A percentile compares a stretch with the other conserved stretches of the same genome.
These are phyloP conservation scores for Bolboschoenoplectus hybrid DNA, from an alignment of 202 grass and related monocot genomes.

Conservation along the genomic window DNA sequence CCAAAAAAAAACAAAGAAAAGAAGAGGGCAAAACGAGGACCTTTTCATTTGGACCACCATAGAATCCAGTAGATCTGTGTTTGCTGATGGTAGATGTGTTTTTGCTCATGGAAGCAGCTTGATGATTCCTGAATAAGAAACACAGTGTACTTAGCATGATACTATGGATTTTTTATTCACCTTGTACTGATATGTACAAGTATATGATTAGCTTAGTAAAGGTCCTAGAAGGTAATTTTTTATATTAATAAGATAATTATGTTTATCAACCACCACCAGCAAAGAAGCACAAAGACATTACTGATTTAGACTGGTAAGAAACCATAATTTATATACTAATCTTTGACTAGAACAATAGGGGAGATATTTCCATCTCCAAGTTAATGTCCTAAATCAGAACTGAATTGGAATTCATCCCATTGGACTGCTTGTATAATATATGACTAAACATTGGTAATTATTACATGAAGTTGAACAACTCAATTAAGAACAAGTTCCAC, in stretches of 20 bases:
- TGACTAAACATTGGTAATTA: neutral
- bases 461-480: neutral
- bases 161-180: neutral
- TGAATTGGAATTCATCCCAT: neutral
- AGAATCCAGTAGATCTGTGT: neutral
- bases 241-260: neutral
- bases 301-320: neutral
- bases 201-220: neutral
- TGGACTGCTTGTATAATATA: neutral
- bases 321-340: neutral
- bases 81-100: conserved; percentile 2
- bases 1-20: conserved; percentile 25
- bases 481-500: neutral
- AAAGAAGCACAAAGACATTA: neutral
- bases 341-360: neutral
- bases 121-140: conserved; percentile 23
- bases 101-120: conserved; percentile 14
- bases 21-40: neutral
- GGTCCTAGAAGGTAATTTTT: neutral
- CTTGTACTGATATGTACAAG: neutral
- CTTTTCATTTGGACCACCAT: conserved; percentile 9
- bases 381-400: neutral
- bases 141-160: neutral
- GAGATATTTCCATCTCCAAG: neutral
- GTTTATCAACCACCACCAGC: neutral